Percentiles rank a stretch among this genome's conserved stretches.
Conservation (phyloP, 768 basidiomycete genomes). For the Collybia mongolica region DNA sequence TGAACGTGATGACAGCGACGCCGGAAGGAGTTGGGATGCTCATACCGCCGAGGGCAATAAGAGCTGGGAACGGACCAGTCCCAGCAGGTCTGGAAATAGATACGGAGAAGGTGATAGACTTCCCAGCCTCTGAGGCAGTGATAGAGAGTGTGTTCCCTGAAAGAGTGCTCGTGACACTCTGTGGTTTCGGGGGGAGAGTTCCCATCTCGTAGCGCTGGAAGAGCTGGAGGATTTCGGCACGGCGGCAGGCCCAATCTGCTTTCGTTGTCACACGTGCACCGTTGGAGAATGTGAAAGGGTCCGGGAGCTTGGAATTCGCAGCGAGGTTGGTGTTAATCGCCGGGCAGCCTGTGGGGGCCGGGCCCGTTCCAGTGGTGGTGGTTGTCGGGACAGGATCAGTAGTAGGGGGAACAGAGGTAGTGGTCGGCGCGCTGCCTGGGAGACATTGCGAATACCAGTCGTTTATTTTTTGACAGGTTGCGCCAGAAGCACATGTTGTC, state of each 20-base stretch:
- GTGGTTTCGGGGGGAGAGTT: conserved; percentile 44
- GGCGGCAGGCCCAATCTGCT: conserved; percentile 51
- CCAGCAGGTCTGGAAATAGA: conserved; percentile 44
- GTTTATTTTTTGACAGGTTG: conserved; percentile 27
- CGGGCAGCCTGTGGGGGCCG: conserved; percentile 8
- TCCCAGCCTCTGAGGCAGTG: conserved; percentile 43
- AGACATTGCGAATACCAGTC: conserved; percentile 36
- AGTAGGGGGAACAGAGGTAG: conserved; percentile 14
- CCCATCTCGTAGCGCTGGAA: conserved; percentile 56
- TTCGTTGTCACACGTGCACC: conserved; percentile 41
- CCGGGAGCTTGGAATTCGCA: conserved; percentile 42
- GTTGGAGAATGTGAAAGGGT: conserved; percentile 53
- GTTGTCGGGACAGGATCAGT: conserved; percentile 15
- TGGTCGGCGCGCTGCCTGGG: conserved; percentile 20
- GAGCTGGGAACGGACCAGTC: conserved; percentile 46
- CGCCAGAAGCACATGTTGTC: conserved; percentile 32
- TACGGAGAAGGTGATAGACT: conserved; percentile 47
- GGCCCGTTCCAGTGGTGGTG: conserved; percentile 3
- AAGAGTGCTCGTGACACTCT: conserved; percentile 42
- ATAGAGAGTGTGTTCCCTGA: conserved; percentile 46
- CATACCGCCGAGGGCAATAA: conserved; percentile 50
- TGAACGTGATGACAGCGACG: conserved; percentile 48
- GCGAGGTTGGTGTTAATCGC: conserved; percentile 28
- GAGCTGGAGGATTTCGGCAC: conserved; percentile 44
- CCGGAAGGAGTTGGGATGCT: conserved; percentile 36